A percentile compares a stretch with the other conserved stretches of the same genome.
These are phyloP conservation scores for Rhododendron ovatum DNA, from an alignment of 148 eudicot species.

Conservation along the genomic window DNA sequence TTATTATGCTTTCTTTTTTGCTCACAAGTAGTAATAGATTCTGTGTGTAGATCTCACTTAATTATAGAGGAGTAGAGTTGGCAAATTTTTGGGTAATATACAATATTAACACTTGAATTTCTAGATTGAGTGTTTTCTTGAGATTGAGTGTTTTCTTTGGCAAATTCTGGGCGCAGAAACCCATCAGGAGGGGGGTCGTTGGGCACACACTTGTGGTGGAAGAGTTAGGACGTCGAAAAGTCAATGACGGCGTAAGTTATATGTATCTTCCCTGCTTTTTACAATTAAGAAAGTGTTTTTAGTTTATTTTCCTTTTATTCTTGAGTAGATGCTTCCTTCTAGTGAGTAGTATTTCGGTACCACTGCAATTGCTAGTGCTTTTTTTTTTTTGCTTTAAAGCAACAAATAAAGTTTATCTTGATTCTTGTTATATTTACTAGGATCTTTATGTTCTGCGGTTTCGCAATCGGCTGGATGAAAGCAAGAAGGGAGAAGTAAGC, in stretches of 20 bases:
- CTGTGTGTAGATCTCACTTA: not conserved
- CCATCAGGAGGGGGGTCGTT: conserved; percentile 75
- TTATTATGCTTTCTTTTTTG: not conserved
- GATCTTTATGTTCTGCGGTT: conserved; percentile 86
- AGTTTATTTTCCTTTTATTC: not conserved
- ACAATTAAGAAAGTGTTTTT: not conserved
- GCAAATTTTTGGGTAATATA: not conserved
- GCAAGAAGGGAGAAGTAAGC: conserved; percentile 95
- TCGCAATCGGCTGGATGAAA: conserved; percentile 86
- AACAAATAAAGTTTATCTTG: not conserved
- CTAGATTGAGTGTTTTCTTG: not conserved
- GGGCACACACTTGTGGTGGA: conserved; percentile 82
- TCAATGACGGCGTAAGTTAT: conserved; percentile 60
- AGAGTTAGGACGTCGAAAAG: conserved; percentile 65
- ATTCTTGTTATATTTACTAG: conserved; percentile 28
- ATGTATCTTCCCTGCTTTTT: not conserved
- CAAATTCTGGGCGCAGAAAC: conserved; percentile 47
- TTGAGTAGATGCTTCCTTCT: not conserved
- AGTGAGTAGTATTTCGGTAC: not conserved
- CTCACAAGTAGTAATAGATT: not conserved
- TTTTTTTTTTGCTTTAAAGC: not conserved
- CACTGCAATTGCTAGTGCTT: not conserved
- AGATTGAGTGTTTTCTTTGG: not conserved
- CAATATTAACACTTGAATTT: not conserved
- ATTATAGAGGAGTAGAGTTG: not conserved